phyloP scores from a whole-genome alignment of 176 grass and related monocot species.

The Aegilops umbellulata region DNA sequence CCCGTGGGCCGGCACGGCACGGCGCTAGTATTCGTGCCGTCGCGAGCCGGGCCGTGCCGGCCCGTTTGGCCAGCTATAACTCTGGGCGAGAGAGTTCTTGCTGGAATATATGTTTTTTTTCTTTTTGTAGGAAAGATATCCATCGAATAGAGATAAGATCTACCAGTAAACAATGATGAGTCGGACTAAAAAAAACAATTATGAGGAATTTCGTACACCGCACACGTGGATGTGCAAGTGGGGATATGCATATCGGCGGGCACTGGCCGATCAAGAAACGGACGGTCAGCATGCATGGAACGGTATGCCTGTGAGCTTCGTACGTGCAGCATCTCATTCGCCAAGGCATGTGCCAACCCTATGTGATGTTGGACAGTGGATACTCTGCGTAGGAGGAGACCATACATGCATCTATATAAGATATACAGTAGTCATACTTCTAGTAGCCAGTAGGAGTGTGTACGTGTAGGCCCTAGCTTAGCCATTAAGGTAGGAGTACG shows the following conservation, averaged over 20 bases:
- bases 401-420: neutral
- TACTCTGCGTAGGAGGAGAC: neutral
- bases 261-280: neutral
- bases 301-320: neutral
- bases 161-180: too few species aligned
- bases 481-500: neutral
- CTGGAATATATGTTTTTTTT: too few species aligned
- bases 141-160: too few species aligned
- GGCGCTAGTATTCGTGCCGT: too few species aligned
- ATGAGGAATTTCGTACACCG: neutral
- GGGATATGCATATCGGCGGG: neutral
- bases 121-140: too few species aligned
- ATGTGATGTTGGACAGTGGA: neutral
- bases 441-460: neutral
- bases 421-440: neutral
- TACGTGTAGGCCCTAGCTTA: neutral
- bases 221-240: neutral
- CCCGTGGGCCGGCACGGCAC: too few species aligned
- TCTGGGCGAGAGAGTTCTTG: too few species aligned
- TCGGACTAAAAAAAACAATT: too few species aligned
- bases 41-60: too few species aligned
- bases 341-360: neutral
- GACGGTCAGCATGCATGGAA: neutral
- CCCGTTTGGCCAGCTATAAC: too few species aligned
- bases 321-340: neutral